These are phyloP conservation scores for Coemansia sp. DNA, from an alignment of 192 early-diverging fungal genomes.

Conservation along the genomic window DNA sequence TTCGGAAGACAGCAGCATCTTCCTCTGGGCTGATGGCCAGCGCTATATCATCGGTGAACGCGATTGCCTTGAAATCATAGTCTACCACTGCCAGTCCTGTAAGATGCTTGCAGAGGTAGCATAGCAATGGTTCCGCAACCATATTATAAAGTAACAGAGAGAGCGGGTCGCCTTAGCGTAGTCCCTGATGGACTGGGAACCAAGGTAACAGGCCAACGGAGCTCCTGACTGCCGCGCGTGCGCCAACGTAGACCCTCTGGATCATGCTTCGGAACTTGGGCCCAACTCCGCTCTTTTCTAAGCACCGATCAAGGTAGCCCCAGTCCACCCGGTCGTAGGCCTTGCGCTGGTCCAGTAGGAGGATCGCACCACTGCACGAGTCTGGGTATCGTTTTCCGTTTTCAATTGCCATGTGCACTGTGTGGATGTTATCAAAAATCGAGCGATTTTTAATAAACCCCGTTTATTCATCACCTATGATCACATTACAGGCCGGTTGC, in stretches of 20 bases:
- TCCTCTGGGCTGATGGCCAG: background rate
- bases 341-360: constrained; percentile 11
- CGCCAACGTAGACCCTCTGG: too few relatives aligned
- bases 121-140: constrained; percentile 4
- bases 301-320: constrained; percentile 8
- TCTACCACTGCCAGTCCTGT: background rate
- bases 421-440: constrained; percentile 7
- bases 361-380: background rate
- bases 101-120: background rate
- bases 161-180: constrained; percentile 3
- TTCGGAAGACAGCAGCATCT: background rate
- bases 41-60: constrained; percentile 8
- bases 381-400: background rate
- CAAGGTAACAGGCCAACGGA: too few relatives aligned
- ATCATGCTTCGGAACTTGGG: too few relatives aligned
- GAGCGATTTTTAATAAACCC: background rate
- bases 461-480: background rate
- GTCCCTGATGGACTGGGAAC: background rate
- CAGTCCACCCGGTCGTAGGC: constrained; percentile 19
- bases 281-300: too few relatives aligned
- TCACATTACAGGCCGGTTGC: background rate
- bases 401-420: background rate
- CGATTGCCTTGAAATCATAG: background rate
- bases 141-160: constrained; percentile 4
- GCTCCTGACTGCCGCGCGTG: too few relatives aligned